Base-by-base conservation (phyloP, 2,329 filamentous ascomycete genomes). In the Thermochaetoides dissita region DNA sequence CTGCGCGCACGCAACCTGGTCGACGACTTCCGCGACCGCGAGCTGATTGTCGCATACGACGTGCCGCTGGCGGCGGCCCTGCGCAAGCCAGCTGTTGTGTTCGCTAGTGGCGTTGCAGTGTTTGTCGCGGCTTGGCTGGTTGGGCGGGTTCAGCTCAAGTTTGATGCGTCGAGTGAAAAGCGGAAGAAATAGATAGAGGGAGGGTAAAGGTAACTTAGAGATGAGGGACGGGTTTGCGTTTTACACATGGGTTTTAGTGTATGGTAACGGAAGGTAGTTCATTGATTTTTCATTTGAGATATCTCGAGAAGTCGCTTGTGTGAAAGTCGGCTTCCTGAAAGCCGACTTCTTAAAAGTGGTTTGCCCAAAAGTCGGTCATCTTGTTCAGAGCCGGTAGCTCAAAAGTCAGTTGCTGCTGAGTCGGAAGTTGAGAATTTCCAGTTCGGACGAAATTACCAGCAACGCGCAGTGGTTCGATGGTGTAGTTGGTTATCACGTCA, bases 31-130 rank as follows among this genome's bases (percentile, higher is more conserved):
- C 75, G 88, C 41, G 86, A 88, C 55, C 79, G 84, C 30, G 79
- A 91, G 50, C 62, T 96, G 17, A 68, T 94, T 53, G 82, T 96
- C 41, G 81, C 83, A 2, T 98, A 98, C 61, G 84, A 94, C 49
- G 85, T 91, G 57, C 76, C 88, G 2, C 70, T 81, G 51, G 58
- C 71, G 3, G 81, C 84, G 29, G 76, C 74, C 34, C 74, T 94
- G 54, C 78, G 87, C 55, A 98, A 98, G 68, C 91, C 91, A 1
- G 51, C 94, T 12, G 76, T 89, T 24, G 74, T 96, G 46, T 85
- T 91, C 50, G 66, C 68, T 30, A 86, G 82, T 53, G 64, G 83
- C 48, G 58, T 93, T 50, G 67, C 71, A n/a, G 64, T 94, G 9
- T 94, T 94, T 62, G 68, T 76, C 34, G 71, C 78, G 2, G 72